Evolutionary conservation across 2,329 filamentous ascomycete species (phyloP), one percentile per base, ranked within the genome.

Genomic region (Byssochlamys sp.): DNA sequence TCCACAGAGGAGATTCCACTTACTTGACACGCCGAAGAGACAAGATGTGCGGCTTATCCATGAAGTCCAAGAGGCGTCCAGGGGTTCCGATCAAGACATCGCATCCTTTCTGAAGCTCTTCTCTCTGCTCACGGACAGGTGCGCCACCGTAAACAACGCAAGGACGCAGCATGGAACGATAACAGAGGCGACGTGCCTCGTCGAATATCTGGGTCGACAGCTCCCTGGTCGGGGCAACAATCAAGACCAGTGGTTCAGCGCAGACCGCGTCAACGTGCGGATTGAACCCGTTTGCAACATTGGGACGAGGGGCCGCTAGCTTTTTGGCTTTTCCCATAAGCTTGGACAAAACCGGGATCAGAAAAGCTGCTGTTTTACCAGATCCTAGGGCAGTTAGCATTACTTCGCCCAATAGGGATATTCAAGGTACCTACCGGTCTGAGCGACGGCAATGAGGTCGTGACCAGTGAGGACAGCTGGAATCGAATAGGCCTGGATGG

Each of bases 301-400:
- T 85, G 0, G 91, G 90, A 3, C 91, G 68, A 51, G 84, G 81
- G 4, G 89, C 91, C 1, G 87, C 86, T 5, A 96, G 77, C 74
- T 91, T 91, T 76, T 91, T 94, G 4, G 89, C 90, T 76, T 97
- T 97, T 27, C 94, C 94, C 90, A 97, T 96, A 25, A 99, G 77
- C 71, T 89, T 88, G 59, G 91, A 95, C 55, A 97, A 68, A 59
- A 95, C 89, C 0, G 94, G 94, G 57, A 96, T 84, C 3, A 99
- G 75, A 68, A 94, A 99, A 0, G 94, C 91, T 0, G 89, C 92
- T 0, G 94, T 99, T 79, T 99, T 99, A 55, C 94, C 94, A 27
- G 92, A 97, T 24, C 94, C 92, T 96, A 39, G 19, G 25, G 51
- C n/a, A 51, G 39, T 48, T 57, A 45, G 59, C 14, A 53, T 51